Conservation (phyloP, 1,284 basidiomycete species). For the Salmacisia buchloeana region DNA sequence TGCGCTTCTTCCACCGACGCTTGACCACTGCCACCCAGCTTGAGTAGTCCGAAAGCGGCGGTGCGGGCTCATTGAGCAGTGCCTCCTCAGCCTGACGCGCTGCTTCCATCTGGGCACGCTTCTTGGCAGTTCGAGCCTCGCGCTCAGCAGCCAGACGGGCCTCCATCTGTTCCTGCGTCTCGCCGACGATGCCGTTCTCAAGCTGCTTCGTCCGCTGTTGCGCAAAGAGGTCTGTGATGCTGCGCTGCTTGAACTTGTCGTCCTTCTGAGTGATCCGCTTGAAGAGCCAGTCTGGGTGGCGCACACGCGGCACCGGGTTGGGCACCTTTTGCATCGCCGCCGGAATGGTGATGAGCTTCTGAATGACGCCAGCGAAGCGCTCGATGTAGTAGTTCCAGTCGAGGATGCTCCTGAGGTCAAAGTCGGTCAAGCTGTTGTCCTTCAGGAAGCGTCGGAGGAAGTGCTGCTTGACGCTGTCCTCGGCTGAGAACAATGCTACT, state of each 20-base stretch:
- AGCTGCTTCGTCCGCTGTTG: slow-evolving; percentile 24
- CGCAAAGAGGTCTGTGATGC: slow-evolving; percentile 88
- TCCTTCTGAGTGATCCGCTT: slow-evolving; percentile 79
- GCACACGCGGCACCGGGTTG: slow-evolving; percentile 91
- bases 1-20: slow-evolving; percentile 66
- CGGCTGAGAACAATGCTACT: slow-evolving; percentile 97
- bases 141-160: neutral
- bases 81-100: neutral
- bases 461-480: slow-evolving; percentile 77
- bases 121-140: neutral
- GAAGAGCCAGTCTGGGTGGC: slow-evolving; percentile 96
- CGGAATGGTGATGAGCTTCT: slow-evolving; percentile 98
- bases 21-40: slow-evolving; percentile 76
- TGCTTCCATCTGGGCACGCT: neutral
- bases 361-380: slow-evolving; percentile 92
- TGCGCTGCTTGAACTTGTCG: slow-evolving; percentile 97
- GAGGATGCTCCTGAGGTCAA: slow-evolving; percentile 88
- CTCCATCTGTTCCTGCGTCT: neutral
- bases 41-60: slow-evolving; percentile 59
- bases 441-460: slow-evolving; percentile 96
- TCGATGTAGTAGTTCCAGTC: slow-evolving; percentile 99
- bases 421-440: slow-evolving; percentile 78
- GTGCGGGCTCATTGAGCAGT: neutral
- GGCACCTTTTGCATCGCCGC: slow-evolving; percentile 95
- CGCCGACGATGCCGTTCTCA: neutral